Base-by-base conservation (phyloP, 2,329 filamentous ascomycete species). In the Chaetomiaceae sp. region DNA sequence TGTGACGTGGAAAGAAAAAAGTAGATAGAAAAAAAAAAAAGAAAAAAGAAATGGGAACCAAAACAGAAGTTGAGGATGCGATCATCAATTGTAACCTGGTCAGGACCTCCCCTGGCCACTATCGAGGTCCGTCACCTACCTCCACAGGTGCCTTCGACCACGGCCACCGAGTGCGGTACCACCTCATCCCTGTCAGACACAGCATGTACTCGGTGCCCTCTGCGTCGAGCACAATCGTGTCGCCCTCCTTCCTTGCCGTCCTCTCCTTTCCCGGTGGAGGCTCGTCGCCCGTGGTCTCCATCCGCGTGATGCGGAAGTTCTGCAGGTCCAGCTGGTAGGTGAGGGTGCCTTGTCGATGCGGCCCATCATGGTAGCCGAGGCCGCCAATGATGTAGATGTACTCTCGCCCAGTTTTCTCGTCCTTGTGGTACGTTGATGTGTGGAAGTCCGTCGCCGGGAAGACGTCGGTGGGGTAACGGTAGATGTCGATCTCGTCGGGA, bases 311-410 rank as follows among this genome's bases (percentile, higher is more conserved):
- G 3, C 37, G 14, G 20, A 39, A 39, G 19, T 39, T 19, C 19
- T 39, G 5, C 37, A 39, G 19, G 37, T 39, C 12, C 10, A 39
- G 37, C 37, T 14, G 37, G 37, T 39, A 14, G 9, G 37, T 39
- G 4, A 39, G 10, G 13, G 19, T 39, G 10, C 10, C 37, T 5
- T 39, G 6, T 9, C 19, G 19, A 7, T n/a, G 37, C 8, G 10
- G 14, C 5, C 34, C 13, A n/a, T 10, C 20, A 4, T 12, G 7
- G 20, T 39, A 39, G 10, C 19, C 19, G 19, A 14, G 33, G 7
- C 43, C 41, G 2, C 41, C 43, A 13, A 45, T 45, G 10, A 37
- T 45, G 21, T 27, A 43, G 20, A 37, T 37, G 43, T 45, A 45
- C n/a, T 45, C 33, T 14, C 17, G 17, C 19, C 19, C 19, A 13